Conservation (phyloP, 305 asterid species). For the Caryopteris hybrid region DNA sequence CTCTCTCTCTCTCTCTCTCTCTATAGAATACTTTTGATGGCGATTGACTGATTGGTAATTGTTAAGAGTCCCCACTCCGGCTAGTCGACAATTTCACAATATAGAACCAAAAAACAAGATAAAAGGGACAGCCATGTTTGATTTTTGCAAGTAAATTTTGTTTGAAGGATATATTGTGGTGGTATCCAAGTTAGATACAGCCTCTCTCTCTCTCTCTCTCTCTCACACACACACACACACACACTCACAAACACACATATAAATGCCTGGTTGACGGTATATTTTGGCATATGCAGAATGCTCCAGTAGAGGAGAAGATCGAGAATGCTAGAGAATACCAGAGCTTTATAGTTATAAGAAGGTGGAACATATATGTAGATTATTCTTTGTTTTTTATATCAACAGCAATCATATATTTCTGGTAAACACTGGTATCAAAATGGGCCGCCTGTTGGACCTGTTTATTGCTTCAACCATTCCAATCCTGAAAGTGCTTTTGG, state of each 20-base stretch:
- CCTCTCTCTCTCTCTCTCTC: too few species aligned
- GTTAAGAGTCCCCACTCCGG: neutral
- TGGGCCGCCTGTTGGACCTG: constrained; percentile 67
- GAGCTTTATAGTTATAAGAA: too few species aligned
- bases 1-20: neutral
- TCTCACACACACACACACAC: too few species aligned
- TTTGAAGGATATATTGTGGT: neutral
- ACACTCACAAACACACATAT: too few species aligned
- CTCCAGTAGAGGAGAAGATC: too few species aligned
- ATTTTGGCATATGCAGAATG: too few species aligned
- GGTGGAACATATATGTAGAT: too few species aligned
- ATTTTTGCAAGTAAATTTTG: neutral
- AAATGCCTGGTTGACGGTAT: too few species aligned
- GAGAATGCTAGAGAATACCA: too few species aligned
- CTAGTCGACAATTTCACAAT: neutral
- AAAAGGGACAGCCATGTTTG: too few species aligned
- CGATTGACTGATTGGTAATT: neutral
- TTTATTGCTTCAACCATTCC: constrained; percentile 73
- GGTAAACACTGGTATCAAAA: constrained; percentile 22
- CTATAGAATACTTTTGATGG: neutral
- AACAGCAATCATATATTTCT: neutral
- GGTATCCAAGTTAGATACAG: too few species aligned
- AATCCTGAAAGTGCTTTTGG: constrained; percentile 69
- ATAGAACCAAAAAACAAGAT: neutral
- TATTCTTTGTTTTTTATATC: neutral